phyloP scores from a whole-genome alignment of 2,329 filamentous ascomycete species.

The Colletotrichum higginsianum region DNA sequence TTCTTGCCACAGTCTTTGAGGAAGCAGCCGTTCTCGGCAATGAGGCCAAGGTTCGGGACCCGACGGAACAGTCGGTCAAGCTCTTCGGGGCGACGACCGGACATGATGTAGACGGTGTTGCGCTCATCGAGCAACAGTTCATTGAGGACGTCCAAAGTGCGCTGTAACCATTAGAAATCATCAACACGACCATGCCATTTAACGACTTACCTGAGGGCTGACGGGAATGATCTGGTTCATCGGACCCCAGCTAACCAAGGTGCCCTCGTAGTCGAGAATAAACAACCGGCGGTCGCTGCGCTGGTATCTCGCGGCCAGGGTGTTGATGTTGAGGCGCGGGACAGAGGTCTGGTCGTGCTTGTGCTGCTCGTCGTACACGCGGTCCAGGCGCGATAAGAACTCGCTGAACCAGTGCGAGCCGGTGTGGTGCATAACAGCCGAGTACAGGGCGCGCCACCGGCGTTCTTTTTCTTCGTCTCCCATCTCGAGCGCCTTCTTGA shows the following conservation, averaged over 20 bases:
- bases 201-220: constrained; percentile 73
- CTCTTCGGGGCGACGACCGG: constrained; percentile 87
- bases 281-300: constrained; percentile 80
- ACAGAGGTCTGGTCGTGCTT: constrained; percentile 88
- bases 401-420: constrained; percentile 89
- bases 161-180: constrained; percentile 58
- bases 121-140: constrained; percentile 84
- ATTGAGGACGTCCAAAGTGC: constrained; percentile 85
- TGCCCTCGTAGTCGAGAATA: constrained; percentile 94
- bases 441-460: constrained; percentile 82
- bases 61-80: constrained; percentile 88
- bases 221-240: constrained; percentile 88
- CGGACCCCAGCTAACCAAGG: constrained; percentile 88
- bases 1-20: constrained; percentile 78
- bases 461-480: constrained; percentile 78
- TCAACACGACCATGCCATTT: not conserved
- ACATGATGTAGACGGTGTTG: constrained; percentile 96
- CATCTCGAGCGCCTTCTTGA: constrained; percentile 89
- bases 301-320: constrained; percentile 77
- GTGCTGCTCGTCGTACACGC: constrained; percentile 87
- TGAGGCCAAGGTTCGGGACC: constrained; percentile 87
- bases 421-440: constrained; percentile 84
- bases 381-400: constrained; percentile 79
- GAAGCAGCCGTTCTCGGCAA: constrained; percentile 96
- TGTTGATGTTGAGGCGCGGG: constrained; percentile 82